Percentiles rank a stretch among this genome's conserved stretches.
Evolutionary conservation across 2,329 filamentous ascomycete species (phyloP).

Genomic region (Sporothrix protearum): DNA sequence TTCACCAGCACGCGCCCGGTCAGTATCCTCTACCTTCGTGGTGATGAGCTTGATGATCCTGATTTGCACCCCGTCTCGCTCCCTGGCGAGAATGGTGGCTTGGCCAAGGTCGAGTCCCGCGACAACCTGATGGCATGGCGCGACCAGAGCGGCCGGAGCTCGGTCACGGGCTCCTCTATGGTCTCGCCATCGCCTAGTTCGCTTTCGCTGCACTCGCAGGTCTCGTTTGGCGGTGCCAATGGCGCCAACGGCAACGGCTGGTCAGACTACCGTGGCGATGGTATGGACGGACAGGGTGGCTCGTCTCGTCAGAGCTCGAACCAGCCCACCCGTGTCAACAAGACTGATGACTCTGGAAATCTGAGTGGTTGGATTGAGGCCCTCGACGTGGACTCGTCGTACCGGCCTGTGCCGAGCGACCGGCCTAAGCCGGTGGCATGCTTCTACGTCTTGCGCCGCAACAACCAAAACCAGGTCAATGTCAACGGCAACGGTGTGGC

Average conservation of each 20-base stretch:
- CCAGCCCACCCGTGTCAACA: constrained; percentile 51
- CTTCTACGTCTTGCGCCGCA: constrained; percentile 70
- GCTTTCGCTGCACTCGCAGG: constrained; percentile 58
- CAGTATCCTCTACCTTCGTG: constrained; percentile 73
- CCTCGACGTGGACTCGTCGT: constrained; percentile 80
- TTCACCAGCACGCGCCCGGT: constrained; percentile 78
- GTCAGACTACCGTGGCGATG: constrained; percentile 25
- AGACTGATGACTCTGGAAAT: constrained; percentile 59
- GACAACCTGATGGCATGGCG: constrained; percentile 49
- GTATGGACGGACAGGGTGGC: constrained; percentile 41
- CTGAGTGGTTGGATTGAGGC: constrained; percentile 86
- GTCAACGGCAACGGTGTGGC: background rate
- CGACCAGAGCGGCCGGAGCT: constrained; percentile 52
- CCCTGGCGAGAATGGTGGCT: constrained; percentile 61
- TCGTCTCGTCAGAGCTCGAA: constrained; percentile 46
- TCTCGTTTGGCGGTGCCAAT: constrained; percentile 42
- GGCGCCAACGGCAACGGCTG: constrained; percentile 15
- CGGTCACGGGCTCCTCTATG: constrained; percentile 58
- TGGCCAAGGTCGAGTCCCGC: constrained; percentile 51
- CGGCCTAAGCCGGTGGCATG: constrained; percentile 75
- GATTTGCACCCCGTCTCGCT: constrained; percentile 74
- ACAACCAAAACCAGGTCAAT: constrained; percentile 37
- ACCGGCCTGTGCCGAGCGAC: constrained; percentile 69
- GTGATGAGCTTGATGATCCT: constrained; percentile 74
- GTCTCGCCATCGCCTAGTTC: constrained; percentile 66